Evolutionary conservation across 371 early-diverging fungal genomes (phyloP), one percentile per base, ranked within the genome.

Genomic region (Enterocytospora artemiae): DNA sequence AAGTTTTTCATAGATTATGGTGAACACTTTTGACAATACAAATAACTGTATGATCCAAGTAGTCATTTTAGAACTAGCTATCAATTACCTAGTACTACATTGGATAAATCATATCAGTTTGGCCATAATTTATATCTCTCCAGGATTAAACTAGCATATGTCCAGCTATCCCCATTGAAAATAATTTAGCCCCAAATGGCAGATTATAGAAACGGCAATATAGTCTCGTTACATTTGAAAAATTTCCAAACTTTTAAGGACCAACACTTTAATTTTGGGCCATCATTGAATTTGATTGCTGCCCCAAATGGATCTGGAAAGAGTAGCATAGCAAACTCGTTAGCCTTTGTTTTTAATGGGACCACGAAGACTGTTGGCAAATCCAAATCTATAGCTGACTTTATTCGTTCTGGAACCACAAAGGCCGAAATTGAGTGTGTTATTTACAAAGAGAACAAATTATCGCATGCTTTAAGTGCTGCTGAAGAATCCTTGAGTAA

Each of bases 341-440:
- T 98, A 33, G 92, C 89, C 1, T 82, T 96, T 31, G 92, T 92
- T 0, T 84, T 96, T 12, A 93, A 89, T 27, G 91, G 93, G 4
- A 79, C 83, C 39, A 85, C 92, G 9, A 81, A 85, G 33, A 84
- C 87, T 70, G 62, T 80, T 25, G 75, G 77, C 18, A 77, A 74
- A 56, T 27, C 63, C 2, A 71, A 70, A 46, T 44, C 59, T 24
- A 31, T 74, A 2, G 50, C 61, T 50, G 80, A 77, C 48, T 72
- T 65, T 48, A 67, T 79, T 28, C 71, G 65, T 45, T 76, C 65
- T 69, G 71, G 68, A 22, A 65, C 54, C 28, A 14, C 37, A 27
- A 49, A 67, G 20, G 71, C 60, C 9, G 63, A 56, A 44, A 62
- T 71, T 20, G 66, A 66, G 43, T 27, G 59, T 18, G 57, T 51